Base-by-base conservation (phyloP, 2,329 filamentous ascomycete genomes). In the Fusarium nodosum region DNA sequence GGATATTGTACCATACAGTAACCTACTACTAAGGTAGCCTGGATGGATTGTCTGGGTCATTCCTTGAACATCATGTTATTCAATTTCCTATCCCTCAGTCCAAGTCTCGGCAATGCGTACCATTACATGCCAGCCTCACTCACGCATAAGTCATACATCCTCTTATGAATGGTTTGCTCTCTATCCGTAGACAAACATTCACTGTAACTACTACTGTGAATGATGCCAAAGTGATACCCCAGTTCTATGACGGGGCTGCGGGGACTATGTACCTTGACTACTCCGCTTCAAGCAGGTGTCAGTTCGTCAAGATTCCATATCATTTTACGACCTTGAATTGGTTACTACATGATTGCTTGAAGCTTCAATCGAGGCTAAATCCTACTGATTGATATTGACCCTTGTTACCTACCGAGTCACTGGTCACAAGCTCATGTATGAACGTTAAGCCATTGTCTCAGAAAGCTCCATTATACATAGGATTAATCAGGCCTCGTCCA, bases 201-300 rank as follows among this genome's bases (percentile, higher is more conserved):
- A 36, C 50, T 50, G 16, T 26, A 33, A 13, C 42, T 15, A 34
- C 20, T 12, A 7, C 20, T 39, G n/a, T 57, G 38, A 36, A 68
- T 54, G 61, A 69, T 67, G 63, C 33, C 30, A 68, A 55, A 52
- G 41, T 41, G 46, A 46, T 31, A 62, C 63, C 63, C 63, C 67
- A 42, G 55, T 52, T 68, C 64, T 60, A 56, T 36, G 55, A 59
- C 55, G 63, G 67, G 48, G 63, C 50, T 57, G 67, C 55, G 67
- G 67, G 54, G 67, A 41, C 58, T 45, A 38, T 46, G 48, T 39
- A 46, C 52, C 16, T 60, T 38, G 47, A 38, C 46, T 48, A 54
- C 62, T 56, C 57, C 50, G 57, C 48, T 63, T 62, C 50, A 50
- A 62, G 52, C 54, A 68, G 57, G 41, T 58, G 31, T 54, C 59